Percentiles rank a stretch among this genome's conserved stretches.
These are phyloP conservation scores for Thyridium curvatum DNA, from an alignment of 2,329 filamentous ascomycete genomes.

Conservation along the genomic window DNA sequence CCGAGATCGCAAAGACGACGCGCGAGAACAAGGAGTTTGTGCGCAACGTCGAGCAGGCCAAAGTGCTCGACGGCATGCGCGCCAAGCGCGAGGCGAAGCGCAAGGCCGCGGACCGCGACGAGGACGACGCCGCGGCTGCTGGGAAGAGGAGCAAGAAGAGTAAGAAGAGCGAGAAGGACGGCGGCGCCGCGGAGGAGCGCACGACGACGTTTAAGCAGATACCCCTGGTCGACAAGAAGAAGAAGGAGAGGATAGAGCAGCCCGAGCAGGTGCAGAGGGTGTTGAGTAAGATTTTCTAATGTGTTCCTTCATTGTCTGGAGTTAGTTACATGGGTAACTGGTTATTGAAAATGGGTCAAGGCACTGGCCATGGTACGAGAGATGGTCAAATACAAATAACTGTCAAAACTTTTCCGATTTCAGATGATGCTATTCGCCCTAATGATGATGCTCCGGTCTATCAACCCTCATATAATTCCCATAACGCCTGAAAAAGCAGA, in stretches of 20 bases:
- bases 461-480: neutral
- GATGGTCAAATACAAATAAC: too few species aligned
- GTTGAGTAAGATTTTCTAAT: conserved; percentile 58
- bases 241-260: conserved; percentile 37
- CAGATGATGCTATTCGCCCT: too few species aligned
- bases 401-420: neutral
- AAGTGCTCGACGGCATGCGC: conserved; percentile 72
- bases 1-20: conserved; percentile 69
- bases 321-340: too few species aligned
- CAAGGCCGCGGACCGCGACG: conserved; percentile 14
- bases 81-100: conserved; percentile 47
- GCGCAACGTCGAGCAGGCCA: conserved; percentile 70
- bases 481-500: neutral
- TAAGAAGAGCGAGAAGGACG: conserved; percentile 14
- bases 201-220: conserved; percentile 62
- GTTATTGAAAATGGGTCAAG: too few species aligned
- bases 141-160: conserved; percentile 11
- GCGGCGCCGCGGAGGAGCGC: conserved; percentile 20
- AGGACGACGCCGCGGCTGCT: conserved; percentile 12
- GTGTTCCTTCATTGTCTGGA: too few species aligned
- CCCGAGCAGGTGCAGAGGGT: conserved; percentile 53
- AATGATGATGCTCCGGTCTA: too few species aligned
- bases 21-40: conserved; percentile 80
- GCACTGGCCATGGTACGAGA: too few species aligned
- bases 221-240: conserved; percentile 49